phyloP scores from a whole-genome alignment of 441 rosid species.

The Populus tomentosa region DNA sequence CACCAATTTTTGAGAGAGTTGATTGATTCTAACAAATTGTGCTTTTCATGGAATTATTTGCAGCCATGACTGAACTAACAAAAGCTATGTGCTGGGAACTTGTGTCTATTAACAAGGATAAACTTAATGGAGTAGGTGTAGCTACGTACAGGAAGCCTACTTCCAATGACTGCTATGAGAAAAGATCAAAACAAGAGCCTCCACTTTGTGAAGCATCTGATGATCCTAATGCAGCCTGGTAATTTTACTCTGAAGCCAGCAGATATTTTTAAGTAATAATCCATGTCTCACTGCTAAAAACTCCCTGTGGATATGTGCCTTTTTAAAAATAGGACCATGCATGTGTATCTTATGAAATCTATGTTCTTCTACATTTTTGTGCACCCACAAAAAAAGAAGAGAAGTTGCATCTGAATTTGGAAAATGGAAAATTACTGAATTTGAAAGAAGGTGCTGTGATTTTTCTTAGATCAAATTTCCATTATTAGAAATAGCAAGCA shows the following conservation, averaged over 20 bases:
- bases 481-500: background rate
- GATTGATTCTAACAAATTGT: slow-evolving; percentile 18
- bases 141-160: slow-evolving; percentile 81
- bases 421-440: background rate
- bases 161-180: slow-evolving; percentile 69
- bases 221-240: slow-evolving; percentile 94
- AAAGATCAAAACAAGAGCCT: slow-evolving; percentile 64
- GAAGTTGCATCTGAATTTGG: background rate
- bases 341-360: background rate
- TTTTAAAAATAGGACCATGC: background rate
- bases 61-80: slow-evolving; percentile 71
- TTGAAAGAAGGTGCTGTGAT: background rate
- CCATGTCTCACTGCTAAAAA: slow-evolving; percentile 18
- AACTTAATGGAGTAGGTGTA: slow-evolving; percentile 60
- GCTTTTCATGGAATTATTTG: slow-evolving; percentile 25
- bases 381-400: background rate
- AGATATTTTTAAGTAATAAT: background rate
- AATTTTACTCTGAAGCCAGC: slow-evolving; percentile 12
- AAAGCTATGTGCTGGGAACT: slow-evolving; percentile 89
- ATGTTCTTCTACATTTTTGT: background rate
- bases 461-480: background rate
- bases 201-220: slow-evolving; percentile 69
- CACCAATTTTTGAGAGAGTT: slow-evolving; percentile 20
- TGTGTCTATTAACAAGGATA: slow-evolving; percentile 60
- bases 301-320: background rate